Evolutionary conservation across 1,139 yeast genomes (phyloP).

Genomic region (Saccharomyces uvarum): DNA sequence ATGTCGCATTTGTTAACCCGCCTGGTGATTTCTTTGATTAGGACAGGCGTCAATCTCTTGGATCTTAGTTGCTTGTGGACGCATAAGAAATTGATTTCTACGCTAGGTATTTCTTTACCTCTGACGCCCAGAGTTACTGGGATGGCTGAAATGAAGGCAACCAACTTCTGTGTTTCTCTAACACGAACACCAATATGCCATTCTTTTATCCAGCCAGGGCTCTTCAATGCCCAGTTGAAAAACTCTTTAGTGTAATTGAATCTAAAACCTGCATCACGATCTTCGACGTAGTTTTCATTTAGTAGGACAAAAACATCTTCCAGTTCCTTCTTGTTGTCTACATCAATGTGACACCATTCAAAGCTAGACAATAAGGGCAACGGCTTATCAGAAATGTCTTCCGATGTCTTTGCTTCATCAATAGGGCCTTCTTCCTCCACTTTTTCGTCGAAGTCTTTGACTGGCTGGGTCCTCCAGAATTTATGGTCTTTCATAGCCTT

Average conservation of each 20-base stretch:
- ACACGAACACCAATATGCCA: conserved; percentile 96
- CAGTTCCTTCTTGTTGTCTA: conserved; percentile 36
- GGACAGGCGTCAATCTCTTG: conserved; percentile 89
- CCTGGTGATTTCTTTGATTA: conserved; percentile 90
- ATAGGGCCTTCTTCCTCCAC: conserved; percentile 77
- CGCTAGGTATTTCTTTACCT: conserved; percentile 50
- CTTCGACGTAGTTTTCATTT: conserved; percentile 90
- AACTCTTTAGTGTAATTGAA: conserved; percentile 81
- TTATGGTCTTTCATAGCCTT: conserved; percentile 85
- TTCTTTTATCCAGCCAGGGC: conserved; percentile 85
- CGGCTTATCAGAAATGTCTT: conserved; percentile 63
- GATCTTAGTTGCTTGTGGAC: conserved; percentile 89
- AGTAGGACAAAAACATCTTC: conserved; percentile 66
- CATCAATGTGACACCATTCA: conserved; percentile 81
- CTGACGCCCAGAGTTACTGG: conserved; percentile 68
- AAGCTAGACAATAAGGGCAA: conserved; percentile 66
- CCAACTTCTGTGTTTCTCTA: conserved; percentile 61
- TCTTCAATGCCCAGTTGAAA: conserved; percentile 85
- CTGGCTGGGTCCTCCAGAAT: conserved; percentile 98
- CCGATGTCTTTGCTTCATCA: conserved; percentile 57
- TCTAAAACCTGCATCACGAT: conserved; percentile 82
- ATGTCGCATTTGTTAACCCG: conserved; percentile 75
- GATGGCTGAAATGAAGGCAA: conserved; percentile 87
- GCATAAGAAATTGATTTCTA: conserved; percentile 88
- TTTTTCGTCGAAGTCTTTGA: conserved; percentile 62